phyloP scores from a whole-genome alignment of 768 basidiomycete genomes.

The Suillus weaverae region DNA sequence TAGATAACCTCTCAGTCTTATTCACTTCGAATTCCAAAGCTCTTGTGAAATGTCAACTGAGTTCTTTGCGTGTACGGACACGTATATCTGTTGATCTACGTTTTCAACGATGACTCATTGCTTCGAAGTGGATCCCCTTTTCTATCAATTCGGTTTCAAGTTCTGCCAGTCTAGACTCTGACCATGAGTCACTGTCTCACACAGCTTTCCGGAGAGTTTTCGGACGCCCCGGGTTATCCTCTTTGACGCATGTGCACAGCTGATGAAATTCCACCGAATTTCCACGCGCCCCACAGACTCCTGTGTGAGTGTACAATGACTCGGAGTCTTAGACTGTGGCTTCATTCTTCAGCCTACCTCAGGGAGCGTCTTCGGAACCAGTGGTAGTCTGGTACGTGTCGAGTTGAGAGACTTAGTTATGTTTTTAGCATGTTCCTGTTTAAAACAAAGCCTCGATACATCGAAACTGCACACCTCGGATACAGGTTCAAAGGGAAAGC shows the following conservation, averaged over 20 bases:
- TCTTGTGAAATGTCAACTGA: background rate
- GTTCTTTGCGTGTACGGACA: background rate
- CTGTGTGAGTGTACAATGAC: background rate
- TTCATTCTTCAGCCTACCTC: no score
- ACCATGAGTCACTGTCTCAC: background rate
- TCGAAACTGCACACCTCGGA: background rate
- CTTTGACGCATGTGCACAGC: background rate
- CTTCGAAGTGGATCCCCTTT: background rate
- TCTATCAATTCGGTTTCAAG: background rate
- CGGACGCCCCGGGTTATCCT: background rate
- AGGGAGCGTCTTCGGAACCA: background rate
- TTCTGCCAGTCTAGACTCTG: background rate
- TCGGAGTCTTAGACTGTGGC: background rate
- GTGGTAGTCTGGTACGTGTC: background rate
- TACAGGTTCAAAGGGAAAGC: background rate
- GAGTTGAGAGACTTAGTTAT: background rate
- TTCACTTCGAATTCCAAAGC: background rate
- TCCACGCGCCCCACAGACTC: background rate
- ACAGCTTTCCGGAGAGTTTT: background rate
- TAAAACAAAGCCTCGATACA: no score
- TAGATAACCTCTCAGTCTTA: background rate
- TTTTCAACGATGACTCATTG: background rate
- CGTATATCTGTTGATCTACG: background rate
- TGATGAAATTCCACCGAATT: background rate
- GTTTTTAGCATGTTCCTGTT: no score